A percentile compares a stretch with the other conserved stretches of the same genome.
Evolutionary conservation across 768 basidiomycete species (phyloP).

Genomic region (Russula vinacea): DNA sequence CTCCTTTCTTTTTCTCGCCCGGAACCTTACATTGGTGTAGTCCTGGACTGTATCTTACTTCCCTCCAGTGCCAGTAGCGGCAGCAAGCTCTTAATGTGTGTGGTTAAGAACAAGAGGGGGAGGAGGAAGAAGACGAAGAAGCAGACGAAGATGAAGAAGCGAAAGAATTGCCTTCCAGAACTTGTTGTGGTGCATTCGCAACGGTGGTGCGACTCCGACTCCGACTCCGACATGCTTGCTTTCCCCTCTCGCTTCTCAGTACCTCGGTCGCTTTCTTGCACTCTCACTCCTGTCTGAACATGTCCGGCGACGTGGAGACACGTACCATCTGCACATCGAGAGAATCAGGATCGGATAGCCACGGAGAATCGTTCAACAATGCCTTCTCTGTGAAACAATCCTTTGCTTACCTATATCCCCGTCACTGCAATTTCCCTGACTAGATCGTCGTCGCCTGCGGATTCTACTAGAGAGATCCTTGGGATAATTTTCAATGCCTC

Average conservation of each 20-base stretch:
- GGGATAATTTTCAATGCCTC: background rate
- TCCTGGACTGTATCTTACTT: too few species aligned
- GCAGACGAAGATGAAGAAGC: too few species aligned
- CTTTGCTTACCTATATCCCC: conserved; percentile 1
- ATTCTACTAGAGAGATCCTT: background rate
- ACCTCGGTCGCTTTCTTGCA: conserved; percentile 3
- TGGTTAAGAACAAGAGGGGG: too few species aligned
- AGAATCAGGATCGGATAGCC: background rate
- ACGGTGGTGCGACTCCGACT: background rate
- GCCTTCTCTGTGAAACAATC: background rate
- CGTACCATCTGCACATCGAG: background rate
- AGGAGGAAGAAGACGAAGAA: too few species aligned
- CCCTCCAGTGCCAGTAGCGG: too few species aligned
- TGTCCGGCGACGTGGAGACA: background rate
- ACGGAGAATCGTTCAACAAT: too few species aligned
- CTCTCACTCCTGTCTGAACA: background rate
- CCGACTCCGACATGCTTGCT: too few species aligned
- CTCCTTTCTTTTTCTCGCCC: too few species aligned
- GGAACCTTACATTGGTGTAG: too few species aligned
- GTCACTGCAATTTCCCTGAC: background rate
- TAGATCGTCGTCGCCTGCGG: background rate
- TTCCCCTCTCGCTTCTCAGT: background rate
- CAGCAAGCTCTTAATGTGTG: too few species aligned
- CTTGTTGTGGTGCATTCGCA: too few species aligned
- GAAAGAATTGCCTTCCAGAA: too few species aligned